Conservation (phyloP, 2,329 filamentous ascomycete species). For the Beauveria caledonica region DNA sequence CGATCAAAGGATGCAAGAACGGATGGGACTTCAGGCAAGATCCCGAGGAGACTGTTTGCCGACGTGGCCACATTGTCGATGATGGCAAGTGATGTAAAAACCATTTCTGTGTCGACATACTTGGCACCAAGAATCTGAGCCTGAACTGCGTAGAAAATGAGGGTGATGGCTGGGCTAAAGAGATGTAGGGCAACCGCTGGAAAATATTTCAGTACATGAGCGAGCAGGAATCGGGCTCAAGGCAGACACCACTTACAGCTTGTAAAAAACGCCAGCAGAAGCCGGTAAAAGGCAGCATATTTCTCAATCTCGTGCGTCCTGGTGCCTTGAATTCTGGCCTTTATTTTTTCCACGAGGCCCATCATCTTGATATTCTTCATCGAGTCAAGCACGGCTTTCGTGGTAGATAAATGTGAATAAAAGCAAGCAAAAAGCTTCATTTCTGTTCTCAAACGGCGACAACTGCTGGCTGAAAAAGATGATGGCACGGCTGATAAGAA, state of each 20-base stretch:
- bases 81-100: constrained; percentile 7
- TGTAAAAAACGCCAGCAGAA: constrained; percentile 11
- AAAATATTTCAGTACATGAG: background rate
- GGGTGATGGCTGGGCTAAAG: constrained; percentile 1
- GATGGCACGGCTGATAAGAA: constrained; percentile 1
- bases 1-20: background rate
- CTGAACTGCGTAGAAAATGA: constrained; percentile 1
- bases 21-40: background rate
- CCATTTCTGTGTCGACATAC: background rate
- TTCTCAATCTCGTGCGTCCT: constrained; percentile 4
- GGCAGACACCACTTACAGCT: constrained; percentile 9
- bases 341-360: constrained; percentile 10
- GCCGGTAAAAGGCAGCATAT: constrained; percentile 10
- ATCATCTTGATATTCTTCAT: constrained; percentile 16
- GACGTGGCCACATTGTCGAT: background rate
- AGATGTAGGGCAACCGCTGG: background rate
- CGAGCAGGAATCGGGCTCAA: background rate
- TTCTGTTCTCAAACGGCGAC: background rate
- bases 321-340: constrained; percentile 10
- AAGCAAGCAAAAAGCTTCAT: background rate
- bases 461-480: background rate
- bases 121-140: background rate
- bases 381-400: constrained; percentile 12
- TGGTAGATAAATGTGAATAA: background rate
- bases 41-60: constrained; percentile 1